Percentiles rank a stretch among this genome's conserved stretches.
Conservation (phyloP, 192 early-diverging fungal genomes). For the Cetraspora pellucida region DNA sequence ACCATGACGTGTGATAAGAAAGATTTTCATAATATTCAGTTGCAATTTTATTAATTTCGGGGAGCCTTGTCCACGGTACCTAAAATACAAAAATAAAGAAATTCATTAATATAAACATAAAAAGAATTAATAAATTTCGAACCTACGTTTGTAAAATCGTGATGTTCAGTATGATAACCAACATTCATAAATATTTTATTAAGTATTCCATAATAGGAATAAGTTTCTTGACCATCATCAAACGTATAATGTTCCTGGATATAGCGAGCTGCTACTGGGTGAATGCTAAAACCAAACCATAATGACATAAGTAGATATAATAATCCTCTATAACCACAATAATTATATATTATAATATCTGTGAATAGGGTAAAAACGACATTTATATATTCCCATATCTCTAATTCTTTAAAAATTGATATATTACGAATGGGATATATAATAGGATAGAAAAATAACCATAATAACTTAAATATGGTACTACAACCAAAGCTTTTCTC, state of each 20-base stretch:
- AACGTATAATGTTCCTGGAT: conserved; percentile 97
- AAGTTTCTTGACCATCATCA: conserved; percentile 91
- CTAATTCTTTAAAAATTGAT: conserved; percentile 42
- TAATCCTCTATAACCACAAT: conserved; percentile 66
- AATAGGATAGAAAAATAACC: conserved; percentile 83
- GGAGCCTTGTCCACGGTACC: conserved; percentile 87
- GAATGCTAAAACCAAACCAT: conserved; percentile 83
- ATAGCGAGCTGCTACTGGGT: conserved; percentile 94
- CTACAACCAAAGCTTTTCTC: conserved; percentile 77
- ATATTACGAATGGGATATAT: conserved; percentile 76
- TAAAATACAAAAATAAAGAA: conserved; percentile 18
- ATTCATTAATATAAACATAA: background rate
- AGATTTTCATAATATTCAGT: conserved; percentile 89
- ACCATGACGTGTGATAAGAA: conserved; percentile 85
- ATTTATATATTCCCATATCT: conserved; percentile 77
- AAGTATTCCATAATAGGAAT: conserved; percentile 93
- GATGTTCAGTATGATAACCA: conserved; percentile 98
- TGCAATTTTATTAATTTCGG: conserved; percentile 75
- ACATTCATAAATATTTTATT: conserved; percentile 92
- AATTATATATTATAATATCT: conserved; percentile 55
- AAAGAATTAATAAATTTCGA: too few relatives aligned
- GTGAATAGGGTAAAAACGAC: conserved; percentile 64
- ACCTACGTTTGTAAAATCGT: conserved; percentile 70
- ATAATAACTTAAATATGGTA: conserved; percentile 68
- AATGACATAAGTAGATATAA: conserved; percentile 70